Base-by-base conservation (phyloP, 225 moss, liverwort and hornwort species). In the Anthoceros angustus region DNA sequence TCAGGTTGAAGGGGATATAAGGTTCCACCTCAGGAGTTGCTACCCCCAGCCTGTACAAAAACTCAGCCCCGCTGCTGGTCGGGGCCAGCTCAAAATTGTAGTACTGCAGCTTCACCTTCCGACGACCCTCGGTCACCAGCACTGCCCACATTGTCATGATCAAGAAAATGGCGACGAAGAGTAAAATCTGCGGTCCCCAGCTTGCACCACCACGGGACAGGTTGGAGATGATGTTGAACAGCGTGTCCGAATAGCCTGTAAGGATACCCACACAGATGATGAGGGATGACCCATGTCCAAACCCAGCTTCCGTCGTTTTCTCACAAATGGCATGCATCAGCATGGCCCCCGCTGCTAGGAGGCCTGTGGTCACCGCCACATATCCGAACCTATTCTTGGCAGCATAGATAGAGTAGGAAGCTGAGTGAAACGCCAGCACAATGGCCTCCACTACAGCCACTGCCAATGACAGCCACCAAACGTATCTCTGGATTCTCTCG, bases 141-240 rank as follows among this genome's bases (percentile, higher is more conserved):
- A 98, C 98, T 75, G 92, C 98, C 98, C 98, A 98, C 84, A 92
- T 89, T 43, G 98, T 92, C 73, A 98, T 98, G 70, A 80, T 80
- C 62, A 98, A 76, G 71, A 98, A 98, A 66, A 88, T 87, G 62
- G 85, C 92, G 23, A 98, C 73, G 42, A 92, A 98, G 62, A 98
- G 82, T 72, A 84, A 78, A 64, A 98, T 74, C 20, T 81, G 82
- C 23, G 92, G 81, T 71, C 88, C 91, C 92, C 88, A 98, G 40
- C 84, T 74, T 42, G 79, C 83, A 6, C 83, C 78, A 71, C 98
- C 92, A 69, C 80, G 88, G 88, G 86, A 39, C 67, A 76, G 72
- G 76, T 79, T 89, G 71, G 79, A 85, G 40, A 89, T 80, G 88
- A 98, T 88, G 80, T 87, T 85, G 41, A 83, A 82, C 10, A 98